Evolutionary conservation across 345 rosid genomes (phyloP).

Genomic region (Salix arbutifolia): DNA sequence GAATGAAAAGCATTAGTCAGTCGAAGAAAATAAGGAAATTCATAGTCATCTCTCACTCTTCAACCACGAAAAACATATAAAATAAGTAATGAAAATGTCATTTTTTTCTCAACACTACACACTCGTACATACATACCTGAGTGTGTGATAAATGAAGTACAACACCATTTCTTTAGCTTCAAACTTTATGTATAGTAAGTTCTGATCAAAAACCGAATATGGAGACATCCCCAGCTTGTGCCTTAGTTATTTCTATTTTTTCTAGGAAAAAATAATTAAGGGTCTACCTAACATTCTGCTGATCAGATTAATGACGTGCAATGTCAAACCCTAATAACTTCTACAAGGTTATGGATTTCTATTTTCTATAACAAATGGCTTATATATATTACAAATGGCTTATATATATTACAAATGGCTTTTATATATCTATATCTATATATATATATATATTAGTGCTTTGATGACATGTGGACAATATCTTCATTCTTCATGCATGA

Average conservation of each 20-base stretch:
- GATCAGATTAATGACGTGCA: background rate
- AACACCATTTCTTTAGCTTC: background rate
- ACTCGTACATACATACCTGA: background rate
- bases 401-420: no score
- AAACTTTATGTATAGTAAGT: background rate
- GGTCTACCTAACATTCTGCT: background rate
- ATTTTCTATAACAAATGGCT: no score
- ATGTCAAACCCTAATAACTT: constrained; percentile 27
- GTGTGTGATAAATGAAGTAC: background rate
- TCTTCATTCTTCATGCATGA: background rate
- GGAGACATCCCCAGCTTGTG: background rate
- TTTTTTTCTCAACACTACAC: background rate
- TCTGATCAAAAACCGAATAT: background rate
- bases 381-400: no score
- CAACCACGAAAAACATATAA: background rate
- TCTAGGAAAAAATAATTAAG: background rate
- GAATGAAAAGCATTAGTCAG: constrained; percentile 20
- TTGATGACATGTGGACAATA: background rate
- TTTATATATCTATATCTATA: no score
- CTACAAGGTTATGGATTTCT: constrained; percentile 14
- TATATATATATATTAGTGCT: no score
- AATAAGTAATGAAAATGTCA: background rate
- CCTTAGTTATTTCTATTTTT: background rate
- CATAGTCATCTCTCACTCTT: constrained; percentile 13
- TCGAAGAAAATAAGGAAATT: constrained; percentile 36